These are phyloP conservation scores for Pezicula radicicola DNA, from an alignment of 2,329 filamentous ascomycete species.

Conservation along the genomic window DNA sequence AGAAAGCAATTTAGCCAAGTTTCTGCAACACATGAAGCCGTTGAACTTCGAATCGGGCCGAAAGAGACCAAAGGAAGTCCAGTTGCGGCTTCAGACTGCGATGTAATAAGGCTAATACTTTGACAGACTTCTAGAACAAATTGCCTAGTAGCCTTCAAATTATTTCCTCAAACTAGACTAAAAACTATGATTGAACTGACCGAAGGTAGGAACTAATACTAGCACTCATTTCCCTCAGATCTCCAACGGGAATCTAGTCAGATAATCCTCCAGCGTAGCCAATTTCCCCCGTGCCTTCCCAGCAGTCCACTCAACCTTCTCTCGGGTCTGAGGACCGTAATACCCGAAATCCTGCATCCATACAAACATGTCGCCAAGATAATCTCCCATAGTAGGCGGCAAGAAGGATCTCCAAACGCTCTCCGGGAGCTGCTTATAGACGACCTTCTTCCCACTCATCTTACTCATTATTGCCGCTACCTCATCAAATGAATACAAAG, in stretches of 20 bases:
- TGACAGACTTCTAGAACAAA: too few relatives aligned
- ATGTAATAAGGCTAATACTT: too few relatives aligned
- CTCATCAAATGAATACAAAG: conserved; percentile 18
- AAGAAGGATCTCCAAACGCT: not conserved
- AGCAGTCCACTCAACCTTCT: conserved; percentile 25
- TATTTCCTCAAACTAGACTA: too few relatives aligned
- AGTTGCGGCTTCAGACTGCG: too few relatives aligned
- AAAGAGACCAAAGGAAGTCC: too few relatives aligned
- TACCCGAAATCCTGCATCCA: conserved; percentile 30
- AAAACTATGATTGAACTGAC: too few relatives aligned
- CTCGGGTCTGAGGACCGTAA: conserved; percentile 27
- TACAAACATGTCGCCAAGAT: conserved; percentile 15
- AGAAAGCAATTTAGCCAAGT: too few relatives aligned
- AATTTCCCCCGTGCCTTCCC: conserved; percentile 24
- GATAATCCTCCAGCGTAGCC: conserved; percentile 31
- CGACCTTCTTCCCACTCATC: conserved; percentile 1
- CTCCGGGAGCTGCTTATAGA: conserved; percentile 4
- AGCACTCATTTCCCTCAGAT: too few relatives aligned
- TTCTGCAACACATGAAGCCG: too few relatives aligned
- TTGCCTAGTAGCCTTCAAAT: too few relatives aligned
- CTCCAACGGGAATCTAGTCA: conserved; percentile 7
- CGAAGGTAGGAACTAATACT: too few relatives aligned
- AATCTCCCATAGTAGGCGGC: conserved; percentile 6
- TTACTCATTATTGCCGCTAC: not conserved
- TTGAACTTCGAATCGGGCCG: too few relatives aligned